Evolutionary conservation across 2,329 filamentous ascomycete species (phyloP).

Genomic region (Curvularia spicifera): DNA sequence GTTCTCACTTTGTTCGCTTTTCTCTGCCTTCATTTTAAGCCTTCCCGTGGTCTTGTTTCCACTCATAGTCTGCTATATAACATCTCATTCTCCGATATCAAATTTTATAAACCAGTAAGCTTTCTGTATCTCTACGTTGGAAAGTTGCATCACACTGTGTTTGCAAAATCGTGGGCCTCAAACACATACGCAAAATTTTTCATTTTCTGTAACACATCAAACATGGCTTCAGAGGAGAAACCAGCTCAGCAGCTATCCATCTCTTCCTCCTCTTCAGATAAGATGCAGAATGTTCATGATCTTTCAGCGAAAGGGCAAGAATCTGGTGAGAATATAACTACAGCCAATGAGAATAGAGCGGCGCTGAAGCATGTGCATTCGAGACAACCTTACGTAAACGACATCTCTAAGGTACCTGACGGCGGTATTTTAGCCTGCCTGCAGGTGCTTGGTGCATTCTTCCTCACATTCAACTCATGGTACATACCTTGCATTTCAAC

Average conservation of each 20-base stretch:
- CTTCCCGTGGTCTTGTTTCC: background rate
- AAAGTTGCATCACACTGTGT: background rate
- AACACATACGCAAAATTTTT: background rate
- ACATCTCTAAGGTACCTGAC: conserved; percentile 53
- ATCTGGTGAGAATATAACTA: conserved; percentile 19
- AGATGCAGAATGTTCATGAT: conserved; percentile 15
- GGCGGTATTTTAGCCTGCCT: conserved; percentile 57
- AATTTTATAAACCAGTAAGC: background rate
- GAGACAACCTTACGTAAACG: conserved; percentile 46
- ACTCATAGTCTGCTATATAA: background rate
- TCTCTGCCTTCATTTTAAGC: background rate
- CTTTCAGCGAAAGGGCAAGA: conserved; percentile 18
- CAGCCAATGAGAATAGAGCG: conserved; percentile 4
- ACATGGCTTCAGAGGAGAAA: conserved; percentile 23
- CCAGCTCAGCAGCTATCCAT: conserved; percentile 16
- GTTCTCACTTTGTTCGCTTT: background rate
- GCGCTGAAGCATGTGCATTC: conserved; percentile 30
- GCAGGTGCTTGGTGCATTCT: conserved; percentile 56
- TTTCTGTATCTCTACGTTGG: background rate
- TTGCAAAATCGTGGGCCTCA: background rate
- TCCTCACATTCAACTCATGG: conserved; percentile 58
- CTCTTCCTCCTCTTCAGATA: conserved; percentile 16
- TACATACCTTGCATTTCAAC: background rate
- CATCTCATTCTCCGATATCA: too few relatives aligned
- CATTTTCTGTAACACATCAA: background rate